Percentiles rank a stretch among this genome's conserved stretches.
These are phyloP conservation scores for Penicillium thymicola DNA, from an alignment of 2,329 filamentous ascomycete species.

Conservation along the genomic window DNA sequence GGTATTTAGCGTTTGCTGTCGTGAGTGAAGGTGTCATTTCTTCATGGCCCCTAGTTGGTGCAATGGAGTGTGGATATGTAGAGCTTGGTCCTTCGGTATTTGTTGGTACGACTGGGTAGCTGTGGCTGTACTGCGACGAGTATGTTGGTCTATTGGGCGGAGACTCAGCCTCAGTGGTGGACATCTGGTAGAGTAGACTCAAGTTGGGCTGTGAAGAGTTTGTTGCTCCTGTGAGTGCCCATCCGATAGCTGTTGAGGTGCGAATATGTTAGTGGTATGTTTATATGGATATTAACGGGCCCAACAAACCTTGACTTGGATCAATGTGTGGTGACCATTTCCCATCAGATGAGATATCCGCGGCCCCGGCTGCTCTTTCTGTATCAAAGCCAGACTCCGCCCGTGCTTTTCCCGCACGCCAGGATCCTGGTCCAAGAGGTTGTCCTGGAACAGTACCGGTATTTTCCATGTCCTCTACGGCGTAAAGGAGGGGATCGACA, in stretches of 20 bases:
- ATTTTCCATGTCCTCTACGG: slow-evolving; percentile 72
- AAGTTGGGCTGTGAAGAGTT: slow-evolving; percentile 82
- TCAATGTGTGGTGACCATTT: slow-evolving; percentile 48
- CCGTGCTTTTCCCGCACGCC: slow-evolving; percentile 41
- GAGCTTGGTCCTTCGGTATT: slow-evolving; percentile 20
- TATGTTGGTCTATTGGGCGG: slow-evolving; percentile 28
- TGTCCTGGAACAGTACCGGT: slow-evolving; percentile 55
- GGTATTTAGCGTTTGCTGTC: slow-evolving; percentile 24
- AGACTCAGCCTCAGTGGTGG: slow-evolving; percentile 33
- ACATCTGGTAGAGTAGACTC: slow-evolving; percentile 72
- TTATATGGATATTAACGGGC: slow-evolving; percentile 5
- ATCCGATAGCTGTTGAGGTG: slow-evolving; percentile 64
- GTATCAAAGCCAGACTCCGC: slow-evolving; percentile 30
- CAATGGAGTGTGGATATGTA: slow-evolving; percentile 31
- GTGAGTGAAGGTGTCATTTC: slow-evolving; percentile 21
- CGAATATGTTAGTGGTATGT: slow-evolving; percentile 34
- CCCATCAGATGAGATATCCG: slow-evolving; percentile 29
- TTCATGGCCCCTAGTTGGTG: slow-evolving; percentile 26
- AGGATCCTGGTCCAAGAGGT: slow-evolving; percentile 51
- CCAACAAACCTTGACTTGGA: slow-evolving; percentile 49
- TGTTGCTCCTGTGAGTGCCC: slow-evolving; percentile 82
- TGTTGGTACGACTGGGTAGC: slow-evolving; percentile 24
- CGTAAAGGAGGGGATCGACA: slow-evolving; percentile 67
- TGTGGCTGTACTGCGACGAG: slow-evolving; percentile 32
- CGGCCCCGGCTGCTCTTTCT: slow-evolving; percentile 18